Conservation (phyloP, 805 yeast genomes). For the Naumovozyma baii region DNA sequence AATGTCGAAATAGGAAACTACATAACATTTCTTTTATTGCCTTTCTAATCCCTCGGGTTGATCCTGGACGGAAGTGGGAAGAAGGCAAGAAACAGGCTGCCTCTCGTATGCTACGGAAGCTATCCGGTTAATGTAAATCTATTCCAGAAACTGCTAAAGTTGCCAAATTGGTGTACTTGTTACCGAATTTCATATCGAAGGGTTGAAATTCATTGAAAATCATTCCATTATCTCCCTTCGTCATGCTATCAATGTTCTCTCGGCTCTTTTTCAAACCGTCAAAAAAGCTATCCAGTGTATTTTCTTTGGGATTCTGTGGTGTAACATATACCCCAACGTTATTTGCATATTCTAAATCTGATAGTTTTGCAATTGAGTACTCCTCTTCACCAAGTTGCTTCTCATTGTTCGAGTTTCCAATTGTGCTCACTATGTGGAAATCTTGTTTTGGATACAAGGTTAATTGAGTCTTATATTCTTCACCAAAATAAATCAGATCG, state of each 20-base stretch:
- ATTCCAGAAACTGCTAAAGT: background rate
- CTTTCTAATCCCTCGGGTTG: no score
- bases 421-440: slow-evolving; percentile 1
- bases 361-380: background rate
- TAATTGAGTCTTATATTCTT: slow-evolving; percentile 15
- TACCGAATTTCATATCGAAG: background rate
- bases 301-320: slow-evolving; percentile 8
- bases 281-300: slow-evolving; percentile 10
- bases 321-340: slow-evolving; percentile 17
- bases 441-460: slow-evolving; percentile 8
- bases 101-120: no score
- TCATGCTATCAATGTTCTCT: slow-evolving; percentile 1
- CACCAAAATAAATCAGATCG: slow-evolving; percentile 24
- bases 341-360: slow-evolving; percentile 17
- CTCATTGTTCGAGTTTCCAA: background rate
- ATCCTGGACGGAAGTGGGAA: no score
- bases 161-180: background rate
- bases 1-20: no score
- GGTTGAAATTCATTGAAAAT: slow-evolving; percentile 1
- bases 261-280: slow-evolving; percentile 10
- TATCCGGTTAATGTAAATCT: no score
- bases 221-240: background rate
- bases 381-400: background rate
- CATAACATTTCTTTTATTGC: no score
- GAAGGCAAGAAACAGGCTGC: no score